Percentiles rank a stretch among this genome's conserved stretches.
These are phyloP conservation scores for Citrus sp. DNA, from an alignment of 345 rosid species.

Conservation along the genomic window DNA sequence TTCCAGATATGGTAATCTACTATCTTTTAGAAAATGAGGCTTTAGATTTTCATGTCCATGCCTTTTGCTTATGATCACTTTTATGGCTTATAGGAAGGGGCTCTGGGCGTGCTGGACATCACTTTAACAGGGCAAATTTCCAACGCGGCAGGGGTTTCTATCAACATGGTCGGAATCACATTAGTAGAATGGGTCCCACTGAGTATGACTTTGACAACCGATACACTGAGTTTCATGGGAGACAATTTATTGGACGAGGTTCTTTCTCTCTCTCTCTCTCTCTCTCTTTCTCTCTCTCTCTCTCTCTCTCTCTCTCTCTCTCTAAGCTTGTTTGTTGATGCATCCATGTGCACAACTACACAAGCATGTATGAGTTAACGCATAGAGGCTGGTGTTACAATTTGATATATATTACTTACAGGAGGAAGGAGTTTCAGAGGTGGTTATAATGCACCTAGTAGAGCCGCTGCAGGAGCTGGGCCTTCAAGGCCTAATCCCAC, in stretches of 20 bases:
- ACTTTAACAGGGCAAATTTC: conserved; percentile 27
- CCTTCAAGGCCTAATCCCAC: conserved; percentile 37
- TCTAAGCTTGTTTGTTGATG: neutral
- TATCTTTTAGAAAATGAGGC: neutral
- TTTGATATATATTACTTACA: conserved; percentile 15
- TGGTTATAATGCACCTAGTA: conserved; percentile 32
- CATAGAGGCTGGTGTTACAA: neutral
- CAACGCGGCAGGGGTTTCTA: conserved; percentile 37
- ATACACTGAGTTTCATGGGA: conserved; percentile 30
- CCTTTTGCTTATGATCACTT: neutral
- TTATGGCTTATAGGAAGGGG: conserved; percentile 39
- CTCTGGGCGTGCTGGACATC: conserved; percentile 40
- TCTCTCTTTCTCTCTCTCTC: neutral
- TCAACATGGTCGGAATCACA: conserved; percentile 34
- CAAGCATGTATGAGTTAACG: neutral
- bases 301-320: neutral
- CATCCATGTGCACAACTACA: neutral
- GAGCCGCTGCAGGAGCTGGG: conserved; percentile 26
- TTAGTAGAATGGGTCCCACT: conserved; percentile 31
- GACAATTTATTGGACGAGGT: conserved; percentile 37
- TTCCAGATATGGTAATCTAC: conserved; percentile 49
- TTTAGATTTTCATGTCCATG: conserved; percentile 7
- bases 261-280: neutral
- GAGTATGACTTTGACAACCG: conserved; percentile 30
- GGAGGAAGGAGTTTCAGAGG: conserved; percentile 52